Evolutionary conservation across 106 monocot species (phyloP).

Genomic region (Acanthochlamys bracteata): DNA sequence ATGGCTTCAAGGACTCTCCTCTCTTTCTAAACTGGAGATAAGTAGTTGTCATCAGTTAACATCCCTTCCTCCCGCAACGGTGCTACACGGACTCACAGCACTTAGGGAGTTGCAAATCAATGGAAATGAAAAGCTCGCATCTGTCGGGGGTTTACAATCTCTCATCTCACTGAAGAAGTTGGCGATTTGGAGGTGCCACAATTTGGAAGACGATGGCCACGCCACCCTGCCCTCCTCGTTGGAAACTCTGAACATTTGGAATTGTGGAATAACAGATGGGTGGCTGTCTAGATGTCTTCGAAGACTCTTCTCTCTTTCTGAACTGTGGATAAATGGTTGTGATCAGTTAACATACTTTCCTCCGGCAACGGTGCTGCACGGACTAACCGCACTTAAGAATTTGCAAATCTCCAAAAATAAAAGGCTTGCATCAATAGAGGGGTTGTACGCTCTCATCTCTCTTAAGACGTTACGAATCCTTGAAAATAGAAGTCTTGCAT

Average conservation of each 20-base stretch:
- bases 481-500: background rate
- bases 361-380: background rate
- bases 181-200: no score
- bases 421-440: background rate
- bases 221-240: background rate
- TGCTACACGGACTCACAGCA: background rate
- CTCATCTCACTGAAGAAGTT: background rate
- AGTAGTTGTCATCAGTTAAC: background rate
- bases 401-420: background rate
- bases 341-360: background rate
- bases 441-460: background rate
- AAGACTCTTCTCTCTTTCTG: background rate
- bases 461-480: background rate
- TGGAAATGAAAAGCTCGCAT: background rate
- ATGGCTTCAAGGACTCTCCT: conserved; percentile 1
- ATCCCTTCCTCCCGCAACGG: background rate
- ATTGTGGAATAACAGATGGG: background rate
- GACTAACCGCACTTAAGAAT: background rate
- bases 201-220: background rate
- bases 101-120: background rate
- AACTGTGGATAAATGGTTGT: background rate
- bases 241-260: background rate
- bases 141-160: background rate
- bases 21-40: background rate
- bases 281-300: background rate